These are phyloP conservation scores for Murraya koenigii DNA, from an alignment of 345 rosid species.

Conservation along the genomic window DNA sequence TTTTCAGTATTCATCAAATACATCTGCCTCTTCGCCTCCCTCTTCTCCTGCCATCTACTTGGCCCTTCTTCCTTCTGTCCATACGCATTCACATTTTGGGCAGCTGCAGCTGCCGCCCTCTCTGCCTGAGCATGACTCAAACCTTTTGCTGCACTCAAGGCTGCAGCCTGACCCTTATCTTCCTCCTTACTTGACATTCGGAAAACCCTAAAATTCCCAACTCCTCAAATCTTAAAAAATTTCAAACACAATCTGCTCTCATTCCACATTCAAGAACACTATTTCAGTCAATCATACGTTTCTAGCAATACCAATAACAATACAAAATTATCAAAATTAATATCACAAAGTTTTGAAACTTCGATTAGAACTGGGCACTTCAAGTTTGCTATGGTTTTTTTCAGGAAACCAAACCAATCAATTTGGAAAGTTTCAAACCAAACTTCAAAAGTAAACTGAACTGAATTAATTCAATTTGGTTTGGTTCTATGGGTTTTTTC, in stretches of 20 bases:
- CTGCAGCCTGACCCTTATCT: slow-evolving; percentile 88
- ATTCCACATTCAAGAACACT: too few species aligned
- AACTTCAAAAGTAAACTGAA: too few species aligned
- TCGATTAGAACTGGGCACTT: too few species aligned
- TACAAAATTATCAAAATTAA: too few species aligned
- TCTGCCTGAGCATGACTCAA: slow-evolving; percentile 98
- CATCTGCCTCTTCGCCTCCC: slow-evolving; percentile 97
- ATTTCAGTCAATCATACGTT: too few species aligned
- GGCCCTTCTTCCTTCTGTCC: slow-evolving; percentile 99
- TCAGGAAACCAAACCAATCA: too few species aligned
- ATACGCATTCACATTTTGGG: slow-evolving; percentile 90
- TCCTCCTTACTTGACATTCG: slow-evolving; percentile 83
- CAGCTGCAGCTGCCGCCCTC: slow-evolving; percentile 89
- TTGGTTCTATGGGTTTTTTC: too few species aligned
- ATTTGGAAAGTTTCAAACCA: too few species aligned
- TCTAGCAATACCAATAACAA: too few species aligned
- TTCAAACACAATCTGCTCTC: not conserved
- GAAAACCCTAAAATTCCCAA: slow-evolving; percentile 1
- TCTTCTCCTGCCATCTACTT: slow-evolving; percentile 97
- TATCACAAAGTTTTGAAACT: too few species aligned
- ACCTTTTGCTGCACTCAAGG: slow-evolving; percentile 84
- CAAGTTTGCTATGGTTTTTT: too few species aligned
- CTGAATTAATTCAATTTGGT: too few species aligned
- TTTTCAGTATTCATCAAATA: slow-evolving; percentile 97
- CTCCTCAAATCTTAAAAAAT: not conserved